Percentiles rank a stretch among this genome's conserved stretches.
Conservation (phyloP, 1,284 basidiomycete species). For the Moniliophthora roreri region DNA sequence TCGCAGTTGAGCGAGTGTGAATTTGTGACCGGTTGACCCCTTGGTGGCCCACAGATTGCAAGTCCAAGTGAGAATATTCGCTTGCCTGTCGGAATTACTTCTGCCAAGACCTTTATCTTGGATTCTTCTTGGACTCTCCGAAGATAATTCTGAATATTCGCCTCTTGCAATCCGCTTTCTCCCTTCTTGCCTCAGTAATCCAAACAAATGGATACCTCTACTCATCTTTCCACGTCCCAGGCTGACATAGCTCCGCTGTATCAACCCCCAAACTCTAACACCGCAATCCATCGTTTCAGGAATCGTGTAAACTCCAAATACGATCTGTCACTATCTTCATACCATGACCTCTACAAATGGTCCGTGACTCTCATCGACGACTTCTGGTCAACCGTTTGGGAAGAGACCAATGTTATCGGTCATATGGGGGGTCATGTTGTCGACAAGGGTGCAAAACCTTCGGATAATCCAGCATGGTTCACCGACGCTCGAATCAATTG, state of each 20-base stretch:
- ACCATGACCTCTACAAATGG: constrained; percentile 74
- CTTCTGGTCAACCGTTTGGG: constrained; percentile 84
- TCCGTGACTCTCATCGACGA: constrained; percentile 59
- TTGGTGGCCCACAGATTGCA: no score
- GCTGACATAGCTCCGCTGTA: constrained; percentile 39
- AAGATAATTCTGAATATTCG: no score
- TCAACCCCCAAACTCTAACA: constrained; percentile 44
- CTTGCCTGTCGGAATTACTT: no score
- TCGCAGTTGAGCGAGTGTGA: constrained; percentile 1
- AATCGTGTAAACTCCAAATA: constrained; percentile 54
- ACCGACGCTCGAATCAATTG: constrained; percentile 71
- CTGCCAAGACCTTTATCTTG: no score
- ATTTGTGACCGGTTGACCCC: not conserved
- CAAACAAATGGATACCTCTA: no score
- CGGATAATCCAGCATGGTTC: constrained; percentile 83
- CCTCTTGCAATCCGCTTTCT: not conserved
- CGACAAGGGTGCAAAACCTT: constrained; percentile 55
- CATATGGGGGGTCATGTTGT: constrained; percentile 62
- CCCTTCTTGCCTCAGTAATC: not conserved
- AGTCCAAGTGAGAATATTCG: no score
- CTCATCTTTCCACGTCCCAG: no score
- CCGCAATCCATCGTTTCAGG: constrained; percentile 60
- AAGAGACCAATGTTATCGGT: constrained; percentile 66
- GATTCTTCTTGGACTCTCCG: no score
- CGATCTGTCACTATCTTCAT: constrained; percentile 49